Conservation (phyloP, 768 basidiomycete species). For the Leccinum broughii region DNA sequence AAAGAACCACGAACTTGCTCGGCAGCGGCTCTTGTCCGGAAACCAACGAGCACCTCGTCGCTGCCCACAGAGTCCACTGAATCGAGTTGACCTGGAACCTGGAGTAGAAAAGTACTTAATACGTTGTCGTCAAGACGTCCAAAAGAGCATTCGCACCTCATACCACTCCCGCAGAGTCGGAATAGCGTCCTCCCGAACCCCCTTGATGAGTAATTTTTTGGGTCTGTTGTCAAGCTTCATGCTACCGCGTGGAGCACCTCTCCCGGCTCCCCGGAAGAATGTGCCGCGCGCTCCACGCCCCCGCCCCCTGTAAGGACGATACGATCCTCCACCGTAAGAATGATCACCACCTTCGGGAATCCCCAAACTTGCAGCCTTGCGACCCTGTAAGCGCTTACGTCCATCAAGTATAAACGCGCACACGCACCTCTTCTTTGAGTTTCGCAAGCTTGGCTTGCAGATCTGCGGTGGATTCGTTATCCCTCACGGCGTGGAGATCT, state of each 20-base stretch:
- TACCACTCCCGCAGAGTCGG: constrained; percentile 81
- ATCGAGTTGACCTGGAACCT: constrained; percentile 75
- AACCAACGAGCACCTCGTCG: constrained; percentile 64
- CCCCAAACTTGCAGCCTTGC: constrained; percentile 74
- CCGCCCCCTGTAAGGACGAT: constrained; percentile 70
- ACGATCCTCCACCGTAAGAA: constrained; percentile 37
- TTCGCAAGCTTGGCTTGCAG: constrained; percentile 73
- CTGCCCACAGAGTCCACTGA: constrained; percentile 53
- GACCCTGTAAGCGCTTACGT: constrained; percentile 9
- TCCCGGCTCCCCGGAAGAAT: constrained; percentile 58
- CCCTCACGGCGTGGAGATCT: constrained; percentile 54
- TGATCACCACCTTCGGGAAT: constrained; percentile 51
- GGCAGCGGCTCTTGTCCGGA: constrained; percentile 70
- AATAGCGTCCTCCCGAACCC: constrained; percentile 52
- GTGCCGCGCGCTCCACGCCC: constrained; percentile 57
- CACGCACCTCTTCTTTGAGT: constrained; percentile 74
- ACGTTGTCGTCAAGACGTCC: neutral
- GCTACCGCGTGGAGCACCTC: constrained; percentile 68
- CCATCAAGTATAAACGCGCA: constrained; percentile 3
- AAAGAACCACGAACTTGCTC: constrained; percentile 60
- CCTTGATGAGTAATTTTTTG: constrained; percentile 75
- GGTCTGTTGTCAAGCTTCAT: constrained; percentile 93
- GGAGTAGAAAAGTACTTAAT: constrained; percentile 9
- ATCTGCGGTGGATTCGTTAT: constrained; percentile 59
- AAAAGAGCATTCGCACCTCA: constrained; percentile 48